Evolutionary conservation across 2,329 filamentous ascomycete species (phyloP), one percentile per base, ranked within the genome.

Genomic region (Colletotrichum chrysophilum): DNA sequence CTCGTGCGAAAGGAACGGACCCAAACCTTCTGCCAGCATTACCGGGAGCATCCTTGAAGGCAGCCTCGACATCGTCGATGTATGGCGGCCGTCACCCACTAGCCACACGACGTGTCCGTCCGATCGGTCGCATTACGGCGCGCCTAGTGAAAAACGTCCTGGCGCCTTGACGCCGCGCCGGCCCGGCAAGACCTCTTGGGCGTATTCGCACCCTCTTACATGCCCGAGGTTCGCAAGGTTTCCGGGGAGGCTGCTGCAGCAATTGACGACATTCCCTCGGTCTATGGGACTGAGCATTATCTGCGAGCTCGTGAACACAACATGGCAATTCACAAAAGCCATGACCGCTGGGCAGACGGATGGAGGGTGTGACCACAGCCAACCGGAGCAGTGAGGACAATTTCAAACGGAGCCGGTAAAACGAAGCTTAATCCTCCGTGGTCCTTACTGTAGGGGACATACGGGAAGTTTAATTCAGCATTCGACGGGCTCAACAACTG

Each of bases 141-240:
- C 43, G 62, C n/a, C 21, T 55, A 52, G 21, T 34, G 43, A 26
- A 36, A 28, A 65, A 55, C 38, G 58, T 14, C 36, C 48, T 36
- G 24, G 34, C 30, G 69, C 68, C 38, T 26, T 71, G 69, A 66
- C 67, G 36, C 72, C 68, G 72, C 34, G 68, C 68, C 72, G 61
- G 48, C 34, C 64, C 62, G 69, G 56, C 56, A 56, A 24, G 56
- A 61, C 64, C 66, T 52, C n/a, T 52, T 65, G 60, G 58, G 71
- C 66, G 48, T 52, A 34, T 60, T 70, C 21, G 30, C 56, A 64
- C 32, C 38, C 38, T 56, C 65, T 48, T 26, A 73, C 55, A 28
- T 16, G 30, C 56, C 28, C 21, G 36, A 38, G 24, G 30, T 48
- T 62, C 12, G 5, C n/a, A 43, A 16, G 55, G 24, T 36, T 62